Evolutionary conservation across 805 yeast species (phyloP), one percentile per base, ranked within the genome.

Genomic region (Danielia reshetovae): DNA sequence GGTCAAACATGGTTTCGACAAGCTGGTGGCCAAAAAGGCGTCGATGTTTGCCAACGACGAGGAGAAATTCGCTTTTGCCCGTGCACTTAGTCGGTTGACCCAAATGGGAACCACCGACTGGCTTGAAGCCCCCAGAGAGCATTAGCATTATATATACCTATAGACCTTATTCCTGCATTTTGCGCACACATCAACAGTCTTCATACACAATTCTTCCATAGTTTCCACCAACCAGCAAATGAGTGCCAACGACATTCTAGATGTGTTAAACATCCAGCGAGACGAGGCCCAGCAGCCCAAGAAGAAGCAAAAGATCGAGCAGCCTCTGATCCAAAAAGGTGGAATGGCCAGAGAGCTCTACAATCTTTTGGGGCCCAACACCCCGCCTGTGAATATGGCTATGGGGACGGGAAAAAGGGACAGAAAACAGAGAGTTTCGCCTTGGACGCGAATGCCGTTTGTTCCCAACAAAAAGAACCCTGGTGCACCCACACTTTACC

Each of bases 31-130:
- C 8, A 73, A 77, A 46, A 77, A 78, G 52, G 84, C 88, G 1
- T 54, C 77, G 46, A 75, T 85, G 75, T 90, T 93, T 64, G 85
- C 85, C 31, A 74, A 93, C 26, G 97, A 88, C 59, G 98, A 90
- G 59, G 98, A 90, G 62, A 76, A 82, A 57, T 93, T 90, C 65
- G 98, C 98, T 14, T 90, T 90, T 68, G 96, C 96, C 0, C 75
- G 98, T 54, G 97, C 97, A 0, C 68, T 90, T 39, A 81, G 93
- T 49, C 77, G 98, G 55, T 69, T 93, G 46, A 75, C 89, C 27
- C 97, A 90, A 48, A 90, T 90, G 97, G 81, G 95, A 46, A 83
- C 95, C 4, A 81, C 80, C 17, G 95, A 84, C 34, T 90, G 98
- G 98, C 80, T 86, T 5, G 87, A 81, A n/a, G 45, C 47, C 6